Conservation (phyloP, 257 asterid genomes). For the Fraxinus pennsylvanica region DNA sequence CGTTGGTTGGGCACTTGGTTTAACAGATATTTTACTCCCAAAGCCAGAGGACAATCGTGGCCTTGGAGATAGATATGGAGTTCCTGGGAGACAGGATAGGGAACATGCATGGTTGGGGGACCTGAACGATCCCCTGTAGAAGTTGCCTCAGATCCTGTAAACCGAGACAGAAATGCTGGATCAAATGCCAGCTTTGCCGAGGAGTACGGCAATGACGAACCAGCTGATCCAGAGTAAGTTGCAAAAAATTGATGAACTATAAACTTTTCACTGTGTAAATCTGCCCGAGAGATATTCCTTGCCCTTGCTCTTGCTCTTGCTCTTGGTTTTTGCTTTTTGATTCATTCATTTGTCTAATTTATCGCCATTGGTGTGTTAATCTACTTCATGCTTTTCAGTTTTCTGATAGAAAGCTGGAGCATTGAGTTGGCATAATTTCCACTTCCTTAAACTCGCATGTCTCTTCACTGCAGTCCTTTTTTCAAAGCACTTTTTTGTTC, state of each 20-base stretch:
- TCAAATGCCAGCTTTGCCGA: constrained; percentile 46
- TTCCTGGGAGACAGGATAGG: constrained; percentile 70
- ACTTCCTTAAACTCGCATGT: neutral
- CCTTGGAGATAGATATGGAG: constrained; percentile 71
- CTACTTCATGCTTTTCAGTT: neutral
- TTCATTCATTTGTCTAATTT: neutral
- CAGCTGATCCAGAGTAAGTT: constrained; percentile 82
- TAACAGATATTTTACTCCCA: constrained; percentile 83
- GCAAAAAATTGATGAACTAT: constrained; percentile 6
- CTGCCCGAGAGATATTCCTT: too few species aligned
- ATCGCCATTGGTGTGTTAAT: neutral
- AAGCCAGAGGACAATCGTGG: constrained; percentile 82
- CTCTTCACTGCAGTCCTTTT: too few species aligned
- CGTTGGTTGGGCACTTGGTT: constrained; percentile 94
- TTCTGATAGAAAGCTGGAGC: neutral
- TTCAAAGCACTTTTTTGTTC: too few species aligned
- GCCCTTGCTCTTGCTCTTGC: too few species aligned
- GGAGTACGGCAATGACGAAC: constrained; percentile 64
- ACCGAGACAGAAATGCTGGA: constrained; percentile 53
- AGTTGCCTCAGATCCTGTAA: constrained; percentile 53
- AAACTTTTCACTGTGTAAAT: neutral
- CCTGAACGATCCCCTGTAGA: constrained; percentile 56
- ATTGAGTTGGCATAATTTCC: neutral
- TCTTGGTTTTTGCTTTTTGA: too few species aligned
- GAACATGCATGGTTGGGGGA: constrained; percentile 55